A percentile compares a stretch with the other conserved stretches of the same genome.
These are phyloP conservation scores for Physcomitrium patens DNA, from an alignment of 225 moss, liverwort and hornwort species.

Conservation along the genomic window DNA sequence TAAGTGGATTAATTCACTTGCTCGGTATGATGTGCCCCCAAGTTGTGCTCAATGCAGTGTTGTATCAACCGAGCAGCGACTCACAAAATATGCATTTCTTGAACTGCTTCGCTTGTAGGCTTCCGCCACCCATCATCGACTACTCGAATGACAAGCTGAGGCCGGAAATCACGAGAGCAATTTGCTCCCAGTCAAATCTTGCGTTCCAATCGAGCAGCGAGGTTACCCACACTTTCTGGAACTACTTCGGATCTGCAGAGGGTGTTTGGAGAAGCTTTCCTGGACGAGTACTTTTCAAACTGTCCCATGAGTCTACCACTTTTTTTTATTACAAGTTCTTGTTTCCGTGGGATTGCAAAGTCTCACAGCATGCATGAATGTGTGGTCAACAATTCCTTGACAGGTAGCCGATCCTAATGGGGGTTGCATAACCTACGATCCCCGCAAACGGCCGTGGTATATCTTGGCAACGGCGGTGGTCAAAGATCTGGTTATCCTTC, in stretches of 20 bases:
- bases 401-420: constrained; percentile 40
- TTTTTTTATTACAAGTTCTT: no score
- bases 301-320: no score
- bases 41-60: no score
- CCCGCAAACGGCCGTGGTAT: constrained; percentile 60
- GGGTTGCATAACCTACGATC: constrained; percentile 50
- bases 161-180: constrained; percentile 46
- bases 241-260: constrained; percentile 54
- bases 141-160: constrained; percentile 51
- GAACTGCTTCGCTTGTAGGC: constrained; percentile 16
- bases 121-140: constrained; percentile 48
- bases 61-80: not conserved
- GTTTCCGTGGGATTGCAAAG: no score
- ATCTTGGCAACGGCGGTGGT: constrained; percentile 57
- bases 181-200: constrained; percentile 58
- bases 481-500: constrained; percentile 56
- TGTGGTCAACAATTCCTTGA: not conserved
- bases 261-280: constrained; percentile 57
- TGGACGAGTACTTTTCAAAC: constrained; percentile 42
- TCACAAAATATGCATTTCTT: not conserved
- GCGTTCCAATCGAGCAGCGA: constrained; percentile 55
- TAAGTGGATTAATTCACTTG: not conserved
- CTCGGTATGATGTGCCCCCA: no score
- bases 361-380: no score
- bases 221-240: constrained; percentile 53